Base-by-base conservation (phyloP, 257 asterid genomes). In the Thymus mandschuricus region DNA sequence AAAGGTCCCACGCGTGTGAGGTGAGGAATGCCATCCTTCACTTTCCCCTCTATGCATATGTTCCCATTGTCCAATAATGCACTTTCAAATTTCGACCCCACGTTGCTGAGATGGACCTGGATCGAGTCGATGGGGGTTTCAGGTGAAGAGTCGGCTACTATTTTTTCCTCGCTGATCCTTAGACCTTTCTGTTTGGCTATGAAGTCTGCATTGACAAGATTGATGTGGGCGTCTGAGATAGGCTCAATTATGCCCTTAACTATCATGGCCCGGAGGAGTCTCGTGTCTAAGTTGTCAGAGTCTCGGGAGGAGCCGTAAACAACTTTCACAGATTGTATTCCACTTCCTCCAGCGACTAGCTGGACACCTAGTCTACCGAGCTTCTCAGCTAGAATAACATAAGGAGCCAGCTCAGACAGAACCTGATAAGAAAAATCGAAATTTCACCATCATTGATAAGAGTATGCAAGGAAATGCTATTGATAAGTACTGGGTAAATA, bases 141-240 rank as follows among this genome's bases (percentile, higher is more conserved):
- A 0, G 89, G 78, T 28, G 97, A 83, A 0, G 95, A 83, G 83
- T 91, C 91, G 1, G 76, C 83, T 1, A 48, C 21, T 5, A 83
- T 83, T 44, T 96, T 83, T 68, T 94, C 99, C 76, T 94, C 98
- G 5, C 93, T 89, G 54, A 94, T 89, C 4, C 99, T 84, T 2
- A 94, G 84, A 50, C 99, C 99, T 77, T 88, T 91, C 80, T 91
- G 99, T 74, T 94, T 94, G 59, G 99, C 98, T 3, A 80, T 89
- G 87, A 89, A 94, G 80, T 94, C 99, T 50, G 99, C 99, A 68
- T 94, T 94, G 43, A 94, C 99, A 28, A 94, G 98, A 92, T 94
- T 94, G 69, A 94, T 79, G n/a, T 82, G 80, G 41, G 97, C 83
- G 51, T 78, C 85, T 0, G 99, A 94, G 58, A 94, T 94, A 0